Percentiles rank a stretch among this genome's conserved stretches.
phyloP scores from a whole-genome alignment of 2,329 filamentous ascomycete species.

The Hypoxylon sp. region DNA sequence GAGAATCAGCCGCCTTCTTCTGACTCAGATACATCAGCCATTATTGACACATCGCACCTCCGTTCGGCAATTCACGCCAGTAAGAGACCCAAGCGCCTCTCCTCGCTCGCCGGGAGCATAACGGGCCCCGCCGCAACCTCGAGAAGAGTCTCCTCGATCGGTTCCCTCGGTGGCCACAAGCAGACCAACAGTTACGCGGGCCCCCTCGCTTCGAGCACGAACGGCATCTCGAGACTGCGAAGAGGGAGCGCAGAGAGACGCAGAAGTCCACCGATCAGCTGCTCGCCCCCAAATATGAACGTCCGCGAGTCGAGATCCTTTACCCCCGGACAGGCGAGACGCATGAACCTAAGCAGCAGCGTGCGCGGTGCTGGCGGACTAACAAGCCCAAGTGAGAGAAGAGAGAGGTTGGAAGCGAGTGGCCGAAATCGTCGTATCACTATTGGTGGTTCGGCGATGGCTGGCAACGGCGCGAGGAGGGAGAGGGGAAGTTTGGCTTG shows the following conservation, averaged over 20 bases:
- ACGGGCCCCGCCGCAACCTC: conserved; percentile 46
- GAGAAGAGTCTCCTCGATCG: conserved; percentile 63
- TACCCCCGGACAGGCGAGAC: conserved; percentile 69
- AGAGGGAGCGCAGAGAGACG: conserved; percentile 66
- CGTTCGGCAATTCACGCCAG: conserved; percentile 68
- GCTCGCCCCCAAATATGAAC: conserved; percentile 62
- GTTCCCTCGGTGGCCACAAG: conserved; percentile 57
- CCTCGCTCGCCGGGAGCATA: conserved; percentile 54
- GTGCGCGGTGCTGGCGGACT: conserved; percentile 40
- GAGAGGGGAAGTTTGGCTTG: conserved; percentile 43
- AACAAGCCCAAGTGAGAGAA: conserved; percentile 45
- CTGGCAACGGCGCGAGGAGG: conserved; percentile 34
- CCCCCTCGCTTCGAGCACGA: conserved; percentile 64
- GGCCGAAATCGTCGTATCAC: conserved; percentile 59
- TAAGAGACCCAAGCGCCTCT: conserved; percentile 63
- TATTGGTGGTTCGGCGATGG: conserved; percentile 58
- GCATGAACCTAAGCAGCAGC: conserved; percentile 67
- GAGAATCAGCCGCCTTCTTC: conserved; percentile 68
- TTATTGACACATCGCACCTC: conserved; percentile 68
- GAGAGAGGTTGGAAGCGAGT: conserved; percentile 38
- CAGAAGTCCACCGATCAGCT: conserved; percentile 67
- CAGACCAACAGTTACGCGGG: conserved; percentile 57
- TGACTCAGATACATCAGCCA: conserved; percentile 64
- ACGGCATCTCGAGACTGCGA: conserved; percentile 70
- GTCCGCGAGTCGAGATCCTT: conserved; percentile 57